Evolutionary conservation across 2,329 filamentous ascomycete genomes (phyloP).

Genomic region (Tolypocladium nubicola): DNA sequence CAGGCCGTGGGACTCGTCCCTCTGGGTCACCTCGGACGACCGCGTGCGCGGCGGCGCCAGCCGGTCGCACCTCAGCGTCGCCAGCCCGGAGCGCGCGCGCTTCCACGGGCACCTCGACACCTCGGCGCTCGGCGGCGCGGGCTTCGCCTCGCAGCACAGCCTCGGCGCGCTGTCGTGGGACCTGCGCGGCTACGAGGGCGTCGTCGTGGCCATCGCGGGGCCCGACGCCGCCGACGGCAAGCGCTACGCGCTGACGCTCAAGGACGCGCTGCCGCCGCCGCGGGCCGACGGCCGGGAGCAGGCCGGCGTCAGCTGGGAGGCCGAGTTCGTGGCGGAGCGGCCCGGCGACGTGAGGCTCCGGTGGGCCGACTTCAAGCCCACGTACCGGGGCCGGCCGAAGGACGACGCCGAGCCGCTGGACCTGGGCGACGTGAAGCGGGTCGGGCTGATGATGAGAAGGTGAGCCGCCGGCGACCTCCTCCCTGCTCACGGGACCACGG

Average conservation of each 20-base stretch:
- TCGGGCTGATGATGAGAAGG: conserved; percentile 78
- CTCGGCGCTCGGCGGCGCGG: conserved; percentile 64
- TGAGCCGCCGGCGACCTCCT: conserved; percentile 17
- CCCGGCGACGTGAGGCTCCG: conserved; percentile 39
- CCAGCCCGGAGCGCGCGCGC: conserved; percentile 29
- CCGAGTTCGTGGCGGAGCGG: conserved; percentile 42
- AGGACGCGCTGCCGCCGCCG: conserved; percentile 52
- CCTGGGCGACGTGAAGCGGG: conserved; percentile 47
- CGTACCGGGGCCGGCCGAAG: conserved; percentile 59
- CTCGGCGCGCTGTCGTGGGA: conserved; percentile 51
- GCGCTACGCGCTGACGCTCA: conserved; percentile 64
- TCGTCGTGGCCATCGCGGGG: conserved; percentile 38
- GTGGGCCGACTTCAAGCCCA: conserved; percentile 58
- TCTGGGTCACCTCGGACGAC: conserved; percentile 66
- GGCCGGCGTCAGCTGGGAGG: conserved; percentile 65
- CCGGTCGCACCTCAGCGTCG: conserved; percentile 35
- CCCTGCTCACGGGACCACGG: not conserved
- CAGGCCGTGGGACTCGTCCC: conserved; percentile 46
- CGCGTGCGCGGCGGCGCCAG: conserved; percentile 66
- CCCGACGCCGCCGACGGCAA: conserved; percentile 44
- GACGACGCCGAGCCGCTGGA: conserved; percentile 50
- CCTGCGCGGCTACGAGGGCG: conserved; percentile 50
- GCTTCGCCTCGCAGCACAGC: conserved; percentile 72
- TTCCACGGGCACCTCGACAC: conserved; percentile 67
- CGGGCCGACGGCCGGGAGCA: conserved; percentile 54